A percentile compares a stretch with the other conserved stretches of the same genome.
phyloP scores from a whole-genome alignment of 1,284 basidiomycete genomes.

The Pseudozyma hubeiensis region DNA sequence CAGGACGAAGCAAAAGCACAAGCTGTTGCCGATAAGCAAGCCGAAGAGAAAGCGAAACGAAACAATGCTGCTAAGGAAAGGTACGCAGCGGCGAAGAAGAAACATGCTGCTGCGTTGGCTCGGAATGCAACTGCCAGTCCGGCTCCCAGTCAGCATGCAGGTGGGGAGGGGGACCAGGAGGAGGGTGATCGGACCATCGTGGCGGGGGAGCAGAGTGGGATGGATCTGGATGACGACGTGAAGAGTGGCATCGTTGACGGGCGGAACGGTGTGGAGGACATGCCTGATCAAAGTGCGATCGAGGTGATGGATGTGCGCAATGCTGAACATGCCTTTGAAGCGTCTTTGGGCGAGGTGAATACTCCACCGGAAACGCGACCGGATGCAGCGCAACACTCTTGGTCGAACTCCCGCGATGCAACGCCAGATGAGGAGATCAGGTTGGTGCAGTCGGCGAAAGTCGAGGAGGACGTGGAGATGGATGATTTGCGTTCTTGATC shows the following conservation, averaged over 20 bases:
- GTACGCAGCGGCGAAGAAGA: constrained; percentile 41
- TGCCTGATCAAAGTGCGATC: background rate
- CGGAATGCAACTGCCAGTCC: constrained; percentile 25
- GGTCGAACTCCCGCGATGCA: background rate
- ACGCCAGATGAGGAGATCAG: constrained; percentile 4
- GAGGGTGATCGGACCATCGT: background rate
- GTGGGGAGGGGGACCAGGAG: background rate
- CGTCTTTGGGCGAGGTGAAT: background rate
- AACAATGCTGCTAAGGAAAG: constrained; percentile 26
- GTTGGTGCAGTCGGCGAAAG: background rate
- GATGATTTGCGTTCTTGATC: background rate
- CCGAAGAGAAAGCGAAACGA: constrained; percentile 26
- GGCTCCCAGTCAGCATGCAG: constrained; percentile 1
- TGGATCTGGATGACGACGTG: constrained; percentile 4
- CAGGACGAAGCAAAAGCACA: constrained; percentile 50
- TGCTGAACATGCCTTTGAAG: no score
- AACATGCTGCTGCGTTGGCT: constrained; percentile 29
- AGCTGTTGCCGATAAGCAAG: constrained; percentile 20
- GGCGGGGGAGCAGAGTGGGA: background rate
- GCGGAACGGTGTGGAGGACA: background rate
- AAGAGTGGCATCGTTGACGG: background rate
- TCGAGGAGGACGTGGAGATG: constrained; percentile 7
- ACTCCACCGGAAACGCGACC: background rate
- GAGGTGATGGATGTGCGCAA: background rate
- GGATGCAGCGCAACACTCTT: background rate